These are phyloP conservation scores for Populus hybrid DNA, from an alignment of 441 rosid species.

Conservation along the genomic window DNA sequence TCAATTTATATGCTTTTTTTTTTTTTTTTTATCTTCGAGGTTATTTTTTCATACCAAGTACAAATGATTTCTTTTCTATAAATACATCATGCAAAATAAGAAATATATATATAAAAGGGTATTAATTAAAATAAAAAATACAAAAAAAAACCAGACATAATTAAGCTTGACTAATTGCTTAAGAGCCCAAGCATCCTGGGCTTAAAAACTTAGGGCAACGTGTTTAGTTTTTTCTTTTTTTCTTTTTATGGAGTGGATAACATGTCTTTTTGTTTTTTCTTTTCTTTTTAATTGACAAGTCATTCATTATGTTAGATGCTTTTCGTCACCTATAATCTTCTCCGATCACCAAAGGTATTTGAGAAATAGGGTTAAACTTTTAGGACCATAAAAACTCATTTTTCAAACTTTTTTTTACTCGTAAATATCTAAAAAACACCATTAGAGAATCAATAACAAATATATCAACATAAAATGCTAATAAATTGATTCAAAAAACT, in stretches of 20 bases:
- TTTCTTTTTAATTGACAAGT: neutral
- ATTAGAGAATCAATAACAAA: too few relatives aligned
- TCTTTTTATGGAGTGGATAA: neutral
- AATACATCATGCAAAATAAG: too few relatives aligned
- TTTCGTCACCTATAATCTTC: neutral
- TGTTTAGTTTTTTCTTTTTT: too few relatives aligned
- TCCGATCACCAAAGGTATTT: neutral
- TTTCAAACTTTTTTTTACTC: neutral
- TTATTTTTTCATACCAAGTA: too few relatives aligned
- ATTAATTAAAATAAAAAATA: too few relatives aligned
- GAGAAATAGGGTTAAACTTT: neutral
- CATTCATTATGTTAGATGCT: neutral
- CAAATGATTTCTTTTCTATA: too few relatives aligned
- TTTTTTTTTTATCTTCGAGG: too few relatives aligned
- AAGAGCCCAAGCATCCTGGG: neutral
- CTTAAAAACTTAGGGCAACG: neutral
- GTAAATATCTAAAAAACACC: neutral
- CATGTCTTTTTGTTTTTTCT: too few relatives aligned
- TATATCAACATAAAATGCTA: neutral
- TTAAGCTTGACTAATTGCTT: neutral
- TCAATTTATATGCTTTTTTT: too few relatives aligned
- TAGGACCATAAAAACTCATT: too few relatives aligned
- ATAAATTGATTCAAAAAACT: neutral
- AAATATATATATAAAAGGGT: too few relatives aligned
- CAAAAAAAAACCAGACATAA: too few relatives aligned